Evolutionary conservation across 805 yeast genomes (phyloP).

Genomic region (Brettanomyces naardenensis): DNA sequence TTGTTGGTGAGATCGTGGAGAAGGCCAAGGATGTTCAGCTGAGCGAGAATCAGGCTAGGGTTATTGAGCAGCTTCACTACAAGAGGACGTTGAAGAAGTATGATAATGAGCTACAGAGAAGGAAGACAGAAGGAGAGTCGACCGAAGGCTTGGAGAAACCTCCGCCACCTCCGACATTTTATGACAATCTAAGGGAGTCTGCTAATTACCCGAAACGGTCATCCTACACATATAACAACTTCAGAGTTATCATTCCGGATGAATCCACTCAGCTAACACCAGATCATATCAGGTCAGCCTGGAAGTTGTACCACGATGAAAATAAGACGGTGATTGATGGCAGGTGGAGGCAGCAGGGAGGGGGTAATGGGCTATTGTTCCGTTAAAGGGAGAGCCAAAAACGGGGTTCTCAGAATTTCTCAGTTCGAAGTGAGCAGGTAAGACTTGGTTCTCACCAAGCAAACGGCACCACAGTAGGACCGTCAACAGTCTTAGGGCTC

Average conservation of each 20-base stretch:
- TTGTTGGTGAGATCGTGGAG: conserved; percentile 85
- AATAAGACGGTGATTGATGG: conserved; percentile 51
- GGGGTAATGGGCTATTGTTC: conserved; percentile 63
- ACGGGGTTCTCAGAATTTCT: too few species aligned
- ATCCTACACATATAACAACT: conserved; percentile 11
- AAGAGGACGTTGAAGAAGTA: conserved; percentile 27
- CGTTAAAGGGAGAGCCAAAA: conserved; percentile 28
- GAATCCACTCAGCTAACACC: conserved; percentile 61
- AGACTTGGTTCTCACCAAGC: too few species aligned
- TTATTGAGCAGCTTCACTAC: conserved; percentile 31
- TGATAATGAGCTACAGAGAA: conserved; percentile 27
- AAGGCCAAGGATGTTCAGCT: conserved; percentile 67
- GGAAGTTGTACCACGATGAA: conserved; percentile 68
- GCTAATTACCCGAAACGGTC: background rate
- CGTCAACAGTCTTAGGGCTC: too few species aligned
- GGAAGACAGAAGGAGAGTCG: conserved; percentile 32
- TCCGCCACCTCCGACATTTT: conserved; percentile 14
- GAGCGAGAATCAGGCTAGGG: conserved; percentile 38
- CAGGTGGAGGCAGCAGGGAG: conserved; percentile 67
- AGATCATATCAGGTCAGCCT: conserved; percentile 81
- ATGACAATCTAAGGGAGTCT: conserved; percentile 4
- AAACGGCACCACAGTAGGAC: too few species aligned
- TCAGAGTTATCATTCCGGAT: conserved; percentile 17
- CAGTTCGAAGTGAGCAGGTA: too few species aligned
- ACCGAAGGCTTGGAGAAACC: conserved; percentile 16